Percentiles rank a stretch among this genome's conserved stretches.
Evolutionary conservation across 352 stramenopile genomes (phyloP).

Genomic region (Globisporangium cylindrosporum): DNA sequence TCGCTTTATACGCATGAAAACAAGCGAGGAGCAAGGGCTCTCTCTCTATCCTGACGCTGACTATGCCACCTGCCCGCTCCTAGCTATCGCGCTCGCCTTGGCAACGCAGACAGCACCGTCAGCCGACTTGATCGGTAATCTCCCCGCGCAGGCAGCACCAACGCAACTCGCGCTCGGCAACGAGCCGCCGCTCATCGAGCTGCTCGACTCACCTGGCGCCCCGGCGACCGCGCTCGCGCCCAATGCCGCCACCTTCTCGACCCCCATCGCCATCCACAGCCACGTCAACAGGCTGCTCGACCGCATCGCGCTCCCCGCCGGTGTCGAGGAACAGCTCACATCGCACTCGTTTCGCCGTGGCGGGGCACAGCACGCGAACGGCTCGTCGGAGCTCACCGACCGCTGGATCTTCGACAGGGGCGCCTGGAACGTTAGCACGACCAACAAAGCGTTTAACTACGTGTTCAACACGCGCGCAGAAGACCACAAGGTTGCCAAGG

Average conservation of each 20-base stretch:
- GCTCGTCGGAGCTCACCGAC: background rate
- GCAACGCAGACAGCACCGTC: constrained; percentile 4
- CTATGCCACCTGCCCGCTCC: background rate
- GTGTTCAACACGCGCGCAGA: constrained; percentile 12
- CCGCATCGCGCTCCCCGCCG: background rate
- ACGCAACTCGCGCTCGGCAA: background rate
- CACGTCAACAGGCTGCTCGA: constrained; percentile 3
- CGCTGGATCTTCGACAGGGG: constrained; percentile 9
- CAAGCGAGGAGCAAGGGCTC: constrained; percentile 3
- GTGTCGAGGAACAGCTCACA: background rate
- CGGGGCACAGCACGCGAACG: constrained; percentile 1
- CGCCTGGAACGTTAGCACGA: constrained; percentile 5
- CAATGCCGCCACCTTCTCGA: background rate
- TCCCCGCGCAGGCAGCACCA: background rate
- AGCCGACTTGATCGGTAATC: background rate
- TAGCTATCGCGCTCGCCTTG: background rate
- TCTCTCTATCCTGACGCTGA: constrained; percentile 6
- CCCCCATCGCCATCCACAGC: background rate
- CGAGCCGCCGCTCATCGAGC: too few species aligned
- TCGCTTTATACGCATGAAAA: constrained; percentile 7
- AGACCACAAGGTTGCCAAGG: constrained; percentile 4
- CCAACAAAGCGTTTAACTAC: constrained; percentile 13
- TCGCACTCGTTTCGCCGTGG: constrained; percentile 2
- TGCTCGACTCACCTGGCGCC: too few species aligned
- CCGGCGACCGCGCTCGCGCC: too few species aligned